Base-by-base conservation (phyloP, 1,284 basidiomycete genomes). In the Uromyces viciae-fabae region DNA sequence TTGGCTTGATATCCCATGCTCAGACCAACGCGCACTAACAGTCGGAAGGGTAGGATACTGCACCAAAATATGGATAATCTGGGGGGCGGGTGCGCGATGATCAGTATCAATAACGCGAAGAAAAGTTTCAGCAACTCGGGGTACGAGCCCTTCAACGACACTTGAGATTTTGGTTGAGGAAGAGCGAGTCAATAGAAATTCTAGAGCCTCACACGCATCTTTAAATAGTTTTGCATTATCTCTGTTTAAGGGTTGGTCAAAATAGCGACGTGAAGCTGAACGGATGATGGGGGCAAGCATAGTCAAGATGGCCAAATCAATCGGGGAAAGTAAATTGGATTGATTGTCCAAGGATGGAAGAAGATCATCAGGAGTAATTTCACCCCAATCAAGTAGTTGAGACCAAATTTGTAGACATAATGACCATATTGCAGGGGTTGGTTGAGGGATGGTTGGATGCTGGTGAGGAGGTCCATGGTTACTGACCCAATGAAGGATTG, bases 151-250 rank as follows among this genome's bases (percentile, higher is more conserved):
- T 40, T 73, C 78, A 28, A 80, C 54, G 1, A n/a, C 28, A 33
- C 42, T 69, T 58, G 54, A 62, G 25, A 31, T 22, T 43, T 15
- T 25, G 28, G 28, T 31, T 33, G 75, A 77, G 22, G 43, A 56
- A 28, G 46, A 68, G 4, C 58, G 42, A 40, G 22, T 42, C 3
- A 66, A 17, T 25, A 79, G 46, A 1, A 71, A 31, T 46, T 79
- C 46, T 36, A 80, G 40, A 17, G 78, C 78, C 43, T 80, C 69
- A 36, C 66, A 80, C 11, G 69, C 66, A 49, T 80, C 58, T 33
- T 73, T 73, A 31, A 80, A 80, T 5, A 80, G 69, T 49, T 80
- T 80, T 19, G 52, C 69, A 54, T 80, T 72, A 58, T 80, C 54
- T 38, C 69, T 62, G 42, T 49, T 46, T 9, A 79, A 19, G 22